These are phyloP conservation scores for Cutaneotrichosporon dermatis DNA, from an alignment of 1,284 basidiomycete genomes.

Conservation along the genomic window DNA sequence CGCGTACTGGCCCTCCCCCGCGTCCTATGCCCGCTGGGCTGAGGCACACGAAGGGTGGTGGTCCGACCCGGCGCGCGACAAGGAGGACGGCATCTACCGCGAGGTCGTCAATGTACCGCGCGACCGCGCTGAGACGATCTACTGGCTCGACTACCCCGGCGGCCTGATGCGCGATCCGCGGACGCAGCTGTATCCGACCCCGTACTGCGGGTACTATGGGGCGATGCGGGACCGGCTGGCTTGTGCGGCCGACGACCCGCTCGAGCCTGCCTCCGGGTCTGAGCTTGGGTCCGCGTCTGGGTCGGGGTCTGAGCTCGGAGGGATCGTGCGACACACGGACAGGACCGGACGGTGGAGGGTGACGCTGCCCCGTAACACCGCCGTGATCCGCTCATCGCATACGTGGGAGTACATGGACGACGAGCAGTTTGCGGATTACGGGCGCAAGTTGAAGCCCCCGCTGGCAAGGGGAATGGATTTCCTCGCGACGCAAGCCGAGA, in stretches of 20 bases:
- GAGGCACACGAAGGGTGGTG: constrained; percentile 8
- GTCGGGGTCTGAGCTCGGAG: neutral
- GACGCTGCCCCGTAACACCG: neutral
- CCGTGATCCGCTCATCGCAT: constrained; percentile 12
- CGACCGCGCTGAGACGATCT: constrained; percentile 10
- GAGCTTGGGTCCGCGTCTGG: too few species aligned
- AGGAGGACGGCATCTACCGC: constrained; percentile 5
- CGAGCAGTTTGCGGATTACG: constrained; percentile 10
- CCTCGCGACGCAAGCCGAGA: constrained; percentile 1
- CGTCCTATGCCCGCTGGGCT: neutral
- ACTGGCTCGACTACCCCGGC: constrained; percentile 15
- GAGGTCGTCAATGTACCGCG: constrained; percentile 8
- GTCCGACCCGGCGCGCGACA: neutral
- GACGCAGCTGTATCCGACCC: constrained; percentile 12
- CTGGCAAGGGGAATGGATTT: constrained; percentile 11
- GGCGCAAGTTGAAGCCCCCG: constrained; percentile 6
- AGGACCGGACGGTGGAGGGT: constrained; percentile 2
- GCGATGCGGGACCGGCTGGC: constrained; percentile 16
- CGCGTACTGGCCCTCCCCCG: constrained; percentile 6
- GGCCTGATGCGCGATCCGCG: constrained; percentile 3
- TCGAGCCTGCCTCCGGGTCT: neutral
- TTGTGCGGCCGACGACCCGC: neutral
- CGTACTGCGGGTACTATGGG: constrained; percentile 18
- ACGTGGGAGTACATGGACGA: constrained; percentile 14
- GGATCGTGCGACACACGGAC: neutral